Percentiles rank a stretch among this genome's conserved stretches.
Evolutionary conservation across 306 rosid species (phyloP).

Genomic region (Gynostemma pentaphyllum): DNA sequence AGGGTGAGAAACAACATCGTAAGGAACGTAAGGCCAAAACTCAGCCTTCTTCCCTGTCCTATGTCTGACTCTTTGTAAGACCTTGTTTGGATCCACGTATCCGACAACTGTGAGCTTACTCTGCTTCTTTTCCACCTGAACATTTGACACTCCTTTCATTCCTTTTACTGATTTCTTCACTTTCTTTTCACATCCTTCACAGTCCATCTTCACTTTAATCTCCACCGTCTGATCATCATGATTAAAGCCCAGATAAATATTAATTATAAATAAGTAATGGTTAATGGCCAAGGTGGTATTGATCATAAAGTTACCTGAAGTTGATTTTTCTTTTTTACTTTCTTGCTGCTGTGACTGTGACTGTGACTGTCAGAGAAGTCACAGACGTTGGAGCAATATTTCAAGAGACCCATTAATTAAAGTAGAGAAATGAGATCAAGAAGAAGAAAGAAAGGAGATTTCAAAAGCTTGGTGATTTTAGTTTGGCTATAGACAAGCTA

Average conservation of each 20-base stretch:
- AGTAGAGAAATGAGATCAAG: neutral
- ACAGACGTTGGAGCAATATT: slow-evolving; percentile 1
- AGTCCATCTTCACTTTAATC: slow-evolving; percentile 45
- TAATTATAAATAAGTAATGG: too few species aligned
- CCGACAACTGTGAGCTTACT: slow-evolving; percentile 38
- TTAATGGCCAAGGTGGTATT: too few species aligned
- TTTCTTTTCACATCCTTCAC: slow-evolving; percentile 32
- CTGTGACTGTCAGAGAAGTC: neutral
- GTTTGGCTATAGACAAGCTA: too few species aligned
- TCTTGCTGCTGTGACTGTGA: neutral
- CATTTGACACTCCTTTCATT: slow-evolving; percentile 36
- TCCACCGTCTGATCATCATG: slow-evolving; percentile 36
- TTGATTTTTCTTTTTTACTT: slow-evolving; percentile 17
- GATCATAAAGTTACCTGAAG: slow-evolving; percentile 28
- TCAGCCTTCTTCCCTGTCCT: slow-evolving; percentile 45
- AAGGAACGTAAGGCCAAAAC: slow-evolving; percentile 35
- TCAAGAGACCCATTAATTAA: slow-evolving; percentile 18
- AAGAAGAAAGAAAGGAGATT: neutral
- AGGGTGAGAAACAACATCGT: slow-evolving; percentile 38
- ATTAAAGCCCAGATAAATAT: too few species aligned
- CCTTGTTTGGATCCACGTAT: slow-evolving; percentile 26
- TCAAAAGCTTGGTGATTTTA: too few species aligned
- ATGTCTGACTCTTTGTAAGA: slow-evolving; percentile 27
- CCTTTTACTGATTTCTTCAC: slow-evolving; percentile 35
- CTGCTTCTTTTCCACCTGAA: slow-evolving; percentile 31